Evolutionary conservation across 441 rosid genomes (phyloP), one percentile per base, ranked within the genome.

Genomic region (Erodium trifolium): DNA sequence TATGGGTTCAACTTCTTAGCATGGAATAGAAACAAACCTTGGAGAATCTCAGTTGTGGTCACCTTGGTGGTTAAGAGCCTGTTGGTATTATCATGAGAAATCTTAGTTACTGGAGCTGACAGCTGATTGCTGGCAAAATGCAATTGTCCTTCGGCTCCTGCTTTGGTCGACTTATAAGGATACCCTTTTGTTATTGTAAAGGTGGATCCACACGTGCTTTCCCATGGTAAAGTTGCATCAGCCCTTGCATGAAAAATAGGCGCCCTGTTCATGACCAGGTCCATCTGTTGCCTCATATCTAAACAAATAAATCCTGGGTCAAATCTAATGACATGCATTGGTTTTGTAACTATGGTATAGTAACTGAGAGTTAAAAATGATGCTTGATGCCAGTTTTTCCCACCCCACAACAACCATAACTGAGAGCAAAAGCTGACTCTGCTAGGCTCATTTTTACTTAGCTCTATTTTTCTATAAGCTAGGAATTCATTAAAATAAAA

Each of bases 211-310:
- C 85, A 73, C 49, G 82, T 27, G 70, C 73, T 77, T 68, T 73
- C 86, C 90, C 87, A 85, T n/a, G 81, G 67, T 65, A 82, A 73
- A 67, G 63, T 75, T 70, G 76, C 72, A 71, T 37, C 41, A 1
- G 7, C 41, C 41, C 41, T 37, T 37, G 41, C 41, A 2, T 37
- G 41, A 37, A 37, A 37, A 37, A 82, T 72, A 65, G 94, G 82
- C 18, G 69, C 76, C 67, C 82, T 77, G 67, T 82, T 76, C 86
- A 90, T 81, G 49, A 73, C 80, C 71, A 80, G 75, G 75, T 73
- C 77, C 84, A 82, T 78, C 59, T 79, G 87, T 51, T 77, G 89
- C 84, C 84, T 82, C 75, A 82, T 89, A 85, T 83, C 96, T 88
- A 83, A 72, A 78, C 49, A 76, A 60, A 23, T 16, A 60, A 37